Evolutionary conservation across 1,284 basidiomycete species (phyloP).

Genomic region (Sanghuangporus sanghuang): DNA sequence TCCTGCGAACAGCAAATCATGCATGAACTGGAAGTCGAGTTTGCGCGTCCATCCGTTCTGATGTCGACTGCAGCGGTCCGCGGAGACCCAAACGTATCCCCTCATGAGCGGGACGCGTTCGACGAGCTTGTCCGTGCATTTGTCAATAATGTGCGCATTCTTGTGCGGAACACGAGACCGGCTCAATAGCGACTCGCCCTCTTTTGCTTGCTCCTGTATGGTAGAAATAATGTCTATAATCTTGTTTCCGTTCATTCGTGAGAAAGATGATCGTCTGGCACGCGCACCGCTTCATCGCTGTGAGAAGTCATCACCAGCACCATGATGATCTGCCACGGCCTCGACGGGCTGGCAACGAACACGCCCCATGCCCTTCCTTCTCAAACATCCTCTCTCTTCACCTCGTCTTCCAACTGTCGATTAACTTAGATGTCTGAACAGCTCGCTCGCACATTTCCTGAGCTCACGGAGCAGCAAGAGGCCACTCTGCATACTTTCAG

Average conservation of each 20-base stretch:
- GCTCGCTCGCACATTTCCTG: neutral
- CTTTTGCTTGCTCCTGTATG: neutral
- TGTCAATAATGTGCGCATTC: conserved; percentile 73
- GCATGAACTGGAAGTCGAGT: conserved; percentile 72
- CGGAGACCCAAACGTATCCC: conserved; percentile 48
- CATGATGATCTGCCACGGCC: neutral
- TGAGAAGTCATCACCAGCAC: neutral
- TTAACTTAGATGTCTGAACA: neutral
- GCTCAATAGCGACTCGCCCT: neutral
- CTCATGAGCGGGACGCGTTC: conserved; percentile 65
- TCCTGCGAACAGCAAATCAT: conserved; percentile 44
- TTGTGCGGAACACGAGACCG: conserved; percentile 56
- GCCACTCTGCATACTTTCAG: conserved; percentile 5
- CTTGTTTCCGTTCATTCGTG: neutral
- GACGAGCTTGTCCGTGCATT: conserved; percentile 80
- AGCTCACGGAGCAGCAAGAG: conserved; percentile 14
- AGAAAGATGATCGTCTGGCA: neutral
- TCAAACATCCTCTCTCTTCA: neutral
- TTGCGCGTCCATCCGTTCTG: conserved; percentile 57
- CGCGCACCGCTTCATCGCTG: neutral
- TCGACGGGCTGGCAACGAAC: neutral
- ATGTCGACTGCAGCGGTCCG: conserved; percentile 54
- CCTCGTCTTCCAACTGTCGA: neutral
- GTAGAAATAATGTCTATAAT: neutral
- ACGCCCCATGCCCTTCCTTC: neutral